Evolutionary conservation across 2,329 filamentous ascomycete species (phyloP).

Genomic region (Colletotrichum sp.): DNA sequence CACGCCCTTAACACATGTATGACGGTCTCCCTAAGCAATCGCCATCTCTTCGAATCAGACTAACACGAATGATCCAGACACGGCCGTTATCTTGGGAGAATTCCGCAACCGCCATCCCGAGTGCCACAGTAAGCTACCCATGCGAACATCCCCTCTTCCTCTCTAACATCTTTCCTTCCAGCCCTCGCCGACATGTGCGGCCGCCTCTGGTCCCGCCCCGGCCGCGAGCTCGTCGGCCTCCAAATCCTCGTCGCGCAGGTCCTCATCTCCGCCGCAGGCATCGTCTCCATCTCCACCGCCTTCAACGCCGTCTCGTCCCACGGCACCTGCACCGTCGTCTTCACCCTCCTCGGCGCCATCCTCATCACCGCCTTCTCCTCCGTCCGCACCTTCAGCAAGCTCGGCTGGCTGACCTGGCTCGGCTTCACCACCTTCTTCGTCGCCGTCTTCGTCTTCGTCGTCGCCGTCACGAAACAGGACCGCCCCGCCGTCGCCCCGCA

Average conservation of each 20-base stretch:
- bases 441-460: slow-evolving; percentile 51
- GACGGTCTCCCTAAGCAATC: background rate
- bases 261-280: slow-evolving; percentile 26
- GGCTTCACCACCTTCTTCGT: slow-evolving; percentile 43
- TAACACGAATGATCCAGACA: background rate
- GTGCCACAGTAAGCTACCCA: background rate
- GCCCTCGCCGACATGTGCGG: slow-evolving; percentile 20
- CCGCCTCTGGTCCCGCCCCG: slow-evolving; percentile 55
- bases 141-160: background rate
- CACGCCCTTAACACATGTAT: slow-evolving; percentile 32
- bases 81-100: background rate
- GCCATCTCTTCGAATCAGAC: rapidly evolving
- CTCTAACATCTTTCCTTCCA: background rate
- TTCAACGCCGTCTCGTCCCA: slow-evolving; percentile 31
- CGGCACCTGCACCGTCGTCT: slow-evolving; percentile 47
- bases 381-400: slow-evolving; percentile 51
- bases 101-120: background rate
- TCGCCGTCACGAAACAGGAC: slow-evolving; percentile 54
- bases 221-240: slow-evolving; percentile 51
- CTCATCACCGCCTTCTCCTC: slow-evolving; percentile 55
- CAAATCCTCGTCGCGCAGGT: slow-evolving; percentile 32
- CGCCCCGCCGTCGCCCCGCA: slow-evolving; percentile 43
- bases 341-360: slow-evolving; percentile 55
- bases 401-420: slow-evolving; percentile 28
- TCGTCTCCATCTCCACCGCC: slow-evolving; percentile 24